Evolutionary conservation across 1,139 yeast species (phyloP).

Genomic region (Lodderomyces margitis): DNA sequence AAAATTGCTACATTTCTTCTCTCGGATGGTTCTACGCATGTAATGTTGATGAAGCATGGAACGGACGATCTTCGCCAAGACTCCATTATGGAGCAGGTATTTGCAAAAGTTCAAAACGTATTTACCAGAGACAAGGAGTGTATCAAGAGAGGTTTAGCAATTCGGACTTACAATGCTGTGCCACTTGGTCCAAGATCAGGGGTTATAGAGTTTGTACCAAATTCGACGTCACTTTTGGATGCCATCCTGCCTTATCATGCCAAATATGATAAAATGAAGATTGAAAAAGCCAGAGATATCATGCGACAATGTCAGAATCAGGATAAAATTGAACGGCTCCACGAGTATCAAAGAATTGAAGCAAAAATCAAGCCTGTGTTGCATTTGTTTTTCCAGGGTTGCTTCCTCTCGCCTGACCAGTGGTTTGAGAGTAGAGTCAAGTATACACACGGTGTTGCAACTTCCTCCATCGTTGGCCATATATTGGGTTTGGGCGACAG

Average conservation of each 20-base stretch:
- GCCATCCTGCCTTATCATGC: constrained; percentile 60
- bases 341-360: constrained; percentile 52
- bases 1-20: constrained; percentile 61
- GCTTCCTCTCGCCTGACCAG: constrained; percentile 60
- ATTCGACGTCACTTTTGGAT: constrained; percentile 72
- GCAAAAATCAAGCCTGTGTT: constrained; percentile 62
- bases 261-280: constrained; percentile 37
- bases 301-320: constrained; percentile 61
- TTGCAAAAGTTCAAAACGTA: constrained; percentile 78
- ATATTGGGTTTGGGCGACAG: constrained; percentile 92
- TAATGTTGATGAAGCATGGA: constrained; percentile 74
- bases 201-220: constrained; percentile 82
- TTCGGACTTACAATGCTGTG: constrained; percentile 84
- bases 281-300: constrained; percentile 58
- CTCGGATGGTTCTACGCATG: constrained; percentile 57
- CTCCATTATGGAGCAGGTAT: constrained; percentile 96
- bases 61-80: constrained; percentile 94
- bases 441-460: constrained; percentile 80
- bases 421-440: constrained; percentile 71
- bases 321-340: constrained; percentile 44
- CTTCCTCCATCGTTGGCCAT: constrained; percentile 83
- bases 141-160: constrained; percentile 51
- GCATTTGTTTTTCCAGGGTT: constrained; percentile 65
- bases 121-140: constrained; percentile 58
- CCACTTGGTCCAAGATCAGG: constrained; percentile 91